These are phyloP conservation scores for Earliella scabrosa DNA, from an alignment of 1,284 basidiomycete genomes.

Conservation along the genomic window DNA sequence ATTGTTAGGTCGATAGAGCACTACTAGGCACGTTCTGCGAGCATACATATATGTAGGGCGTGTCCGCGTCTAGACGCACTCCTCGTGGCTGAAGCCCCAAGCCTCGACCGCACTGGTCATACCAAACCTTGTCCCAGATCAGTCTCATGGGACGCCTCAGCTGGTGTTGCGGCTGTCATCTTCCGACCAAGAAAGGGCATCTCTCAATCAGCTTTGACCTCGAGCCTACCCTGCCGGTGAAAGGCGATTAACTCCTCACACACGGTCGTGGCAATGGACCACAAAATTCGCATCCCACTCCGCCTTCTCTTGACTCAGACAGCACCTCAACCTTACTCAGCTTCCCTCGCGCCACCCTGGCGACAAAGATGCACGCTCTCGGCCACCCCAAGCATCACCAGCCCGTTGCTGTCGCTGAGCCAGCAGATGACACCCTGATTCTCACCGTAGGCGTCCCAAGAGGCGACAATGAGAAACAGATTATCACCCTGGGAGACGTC, in stretches of 20 bases:
- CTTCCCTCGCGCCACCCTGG: neutral
- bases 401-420: neutral
- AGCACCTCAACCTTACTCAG: neutral
- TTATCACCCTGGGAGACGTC: conserved; percentile 8
- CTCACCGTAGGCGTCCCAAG: conserved; percentile 7
- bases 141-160: too few species aligned
- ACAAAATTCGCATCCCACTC: neutral
- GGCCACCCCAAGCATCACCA: neutral
- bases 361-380: neutral
- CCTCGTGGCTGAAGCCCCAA: too few species aligned
- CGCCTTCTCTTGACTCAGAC: neutral
- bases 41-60: conserved; percentile 2
- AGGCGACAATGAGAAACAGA: neutral
- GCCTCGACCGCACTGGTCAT: too few species aligned
- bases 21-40: neutral
- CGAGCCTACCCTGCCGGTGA: neutral
- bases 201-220: neutral
- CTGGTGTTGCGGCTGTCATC: too few species aligned
- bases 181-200: neutral
- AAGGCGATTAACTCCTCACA: neutral
- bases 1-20: neutral
- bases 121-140: too few species aligned
- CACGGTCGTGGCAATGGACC: neutral
- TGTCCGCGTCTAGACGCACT: too few species aligned
- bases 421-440: conserved; percentile 1